These are phyloP conservation scores for Fusarium hostae DNA, from an alignment of 2,329 filamentous ascomycete species.

Conservation along the genomic window DNA sequence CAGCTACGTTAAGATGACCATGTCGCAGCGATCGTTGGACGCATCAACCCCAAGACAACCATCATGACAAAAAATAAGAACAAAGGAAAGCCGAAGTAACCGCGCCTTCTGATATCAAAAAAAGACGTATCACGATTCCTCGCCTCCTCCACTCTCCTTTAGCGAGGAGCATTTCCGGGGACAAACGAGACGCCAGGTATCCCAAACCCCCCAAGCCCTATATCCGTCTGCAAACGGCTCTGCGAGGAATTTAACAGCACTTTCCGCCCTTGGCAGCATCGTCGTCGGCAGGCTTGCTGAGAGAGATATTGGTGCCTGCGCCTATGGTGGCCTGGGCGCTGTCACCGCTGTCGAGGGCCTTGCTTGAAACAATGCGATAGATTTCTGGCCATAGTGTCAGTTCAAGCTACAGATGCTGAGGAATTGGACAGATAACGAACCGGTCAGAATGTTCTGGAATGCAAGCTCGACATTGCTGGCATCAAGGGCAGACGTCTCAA, in stretches of 20 bases:
- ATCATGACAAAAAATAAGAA: slow-evolving; percentile 54
- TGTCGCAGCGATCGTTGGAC: slow-evolving; percentile 53
- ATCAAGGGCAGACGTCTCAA: slow-evolving; percentile 98
- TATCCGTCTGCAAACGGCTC: slow-evolving; percentile 39
- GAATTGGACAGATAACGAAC: slow-evolving; percentile 61
- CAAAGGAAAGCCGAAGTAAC: slow-evolving; percentile 54
- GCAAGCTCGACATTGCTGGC: slow-evolving; percentile 99
- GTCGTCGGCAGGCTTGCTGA: slow-evolving; percentile 86
- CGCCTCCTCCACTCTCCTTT: slow-evolving; percentile 49
- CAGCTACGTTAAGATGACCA: slow-evolving; percentile 52
- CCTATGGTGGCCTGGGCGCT: slow-evolving; percentile 81
- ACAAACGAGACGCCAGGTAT: slow-evolving; percentile 51
- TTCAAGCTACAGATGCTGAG: neutral
- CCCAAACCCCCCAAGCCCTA: slow-evolving; percentile 46
- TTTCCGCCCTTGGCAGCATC: slow-evolving; percentile 79
- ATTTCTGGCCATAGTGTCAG: slow-evolving; percentile 74
- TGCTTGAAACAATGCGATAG: slow-evolving; percentile 98
- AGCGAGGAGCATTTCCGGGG: slow-evolving; percentile 49
- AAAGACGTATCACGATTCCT: slow-evolving; percentile 52
- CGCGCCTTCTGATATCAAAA: slow-evolving; percentile 55
- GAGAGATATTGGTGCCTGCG: slow-evolving; percentile 83
- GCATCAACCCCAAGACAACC: slow-evolving; percentile 51
- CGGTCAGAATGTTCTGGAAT: slow-evolving; percentile 99
- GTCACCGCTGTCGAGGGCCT: slow-evolving; percentile 92
- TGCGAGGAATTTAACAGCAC: slow-evolving; percentile 73